Percentiles rank a stretch among this genome's conserved stretches.
Evolutionary conservation across 1,284 basidiomycete species (phyloP).

Genomic region (Meira nashicola): DNA sequence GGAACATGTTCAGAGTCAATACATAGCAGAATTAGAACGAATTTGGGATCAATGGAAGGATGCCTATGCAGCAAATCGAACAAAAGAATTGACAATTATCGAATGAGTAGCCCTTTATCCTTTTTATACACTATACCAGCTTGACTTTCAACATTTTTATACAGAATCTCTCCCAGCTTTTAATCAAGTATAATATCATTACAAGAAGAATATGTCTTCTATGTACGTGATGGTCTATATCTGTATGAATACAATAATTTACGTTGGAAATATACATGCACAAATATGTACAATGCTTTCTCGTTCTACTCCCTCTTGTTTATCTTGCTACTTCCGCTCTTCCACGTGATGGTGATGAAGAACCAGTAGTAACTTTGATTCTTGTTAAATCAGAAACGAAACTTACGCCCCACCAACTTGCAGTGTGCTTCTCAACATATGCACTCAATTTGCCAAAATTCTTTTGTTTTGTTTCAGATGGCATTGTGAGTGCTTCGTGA

Average conservation of each 20-base stretch:
- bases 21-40: slow-evolving; percentile 70
- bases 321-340: neutral
- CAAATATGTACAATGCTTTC: neutral
- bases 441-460: slow-evolving; percentile 94
- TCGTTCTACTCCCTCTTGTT: neutral
- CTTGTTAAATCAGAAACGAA: slow-evolving; percentile 12
- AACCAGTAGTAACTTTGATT: slow-evolving; percentile 3
- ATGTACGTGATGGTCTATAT: neutral
- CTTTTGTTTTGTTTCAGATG: slow-evolving; percentile 69
- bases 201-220: too few species aligned
- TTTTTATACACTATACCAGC: neutral
- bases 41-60: slow-evolving; percentile 52
- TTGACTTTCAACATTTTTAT: neutral
- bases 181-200: too few species aligned
- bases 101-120: slow-evolving; percentile 9
- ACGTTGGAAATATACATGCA: neutral
- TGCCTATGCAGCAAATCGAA: slow-evolving; percentile 43
- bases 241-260: neutral
- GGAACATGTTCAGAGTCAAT: slow-evolving; percentile 71
- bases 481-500: slow-evolving; percentile 87
- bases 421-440: slow-evolving; percentile 50
- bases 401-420: slow-evolving; percentile 42
- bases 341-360: neutral
- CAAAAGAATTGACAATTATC: slow-evolving; percentile 48
- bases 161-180: neutral